phyloP scores from a whole-genome alignment of 2,329 filamentous ascomycete species.

The Fusarium pininemorale region DNA sequence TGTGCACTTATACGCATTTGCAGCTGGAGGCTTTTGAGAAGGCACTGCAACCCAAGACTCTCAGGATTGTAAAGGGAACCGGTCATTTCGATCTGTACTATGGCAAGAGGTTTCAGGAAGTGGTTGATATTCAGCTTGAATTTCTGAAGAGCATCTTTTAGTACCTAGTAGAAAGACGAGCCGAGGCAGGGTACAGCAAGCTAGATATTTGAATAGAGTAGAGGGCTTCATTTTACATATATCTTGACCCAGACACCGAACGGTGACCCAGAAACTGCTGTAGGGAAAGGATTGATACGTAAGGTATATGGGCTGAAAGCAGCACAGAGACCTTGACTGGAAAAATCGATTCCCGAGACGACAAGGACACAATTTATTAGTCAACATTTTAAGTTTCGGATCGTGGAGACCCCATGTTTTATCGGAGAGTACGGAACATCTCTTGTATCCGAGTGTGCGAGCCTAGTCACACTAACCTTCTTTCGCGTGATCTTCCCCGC shows the following conservation, averaged over 20 bases:
- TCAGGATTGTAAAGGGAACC: neutral
- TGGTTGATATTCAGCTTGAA: neutral
- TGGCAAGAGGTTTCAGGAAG: neutral
- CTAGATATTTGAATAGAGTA: too few species aligned
- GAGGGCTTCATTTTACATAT: too few species aligned
- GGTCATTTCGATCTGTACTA: neutral
- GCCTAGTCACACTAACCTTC: neutral
- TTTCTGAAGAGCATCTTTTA: neutral
- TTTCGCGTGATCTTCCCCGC: neutral
- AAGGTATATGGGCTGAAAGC: neutral
- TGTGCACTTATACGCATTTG: neutral
- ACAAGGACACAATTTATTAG: neutral
- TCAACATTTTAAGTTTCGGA: neutral
- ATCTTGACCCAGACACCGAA: too few species aligned
- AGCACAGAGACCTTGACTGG: neutral
- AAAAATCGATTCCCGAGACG: neutral
- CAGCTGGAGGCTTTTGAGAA: neutral
- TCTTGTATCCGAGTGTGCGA: neutral
- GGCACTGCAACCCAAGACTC: neutral
- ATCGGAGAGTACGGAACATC: neutral
- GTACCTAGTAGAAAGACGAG: neutral
- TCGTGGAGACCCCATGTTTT: neutral
- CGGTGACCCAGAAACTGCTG: too few species aligned
- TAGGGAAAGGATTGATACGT: too few species aligned
- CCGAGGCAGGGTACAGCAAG: too few species aligned